Percentiles rank a stretch among this genome's conserved stretches.
phyloP scores from a whole-genome alignment of 768 basidiomycete genomes.

The Galerina marginata region DNA sequence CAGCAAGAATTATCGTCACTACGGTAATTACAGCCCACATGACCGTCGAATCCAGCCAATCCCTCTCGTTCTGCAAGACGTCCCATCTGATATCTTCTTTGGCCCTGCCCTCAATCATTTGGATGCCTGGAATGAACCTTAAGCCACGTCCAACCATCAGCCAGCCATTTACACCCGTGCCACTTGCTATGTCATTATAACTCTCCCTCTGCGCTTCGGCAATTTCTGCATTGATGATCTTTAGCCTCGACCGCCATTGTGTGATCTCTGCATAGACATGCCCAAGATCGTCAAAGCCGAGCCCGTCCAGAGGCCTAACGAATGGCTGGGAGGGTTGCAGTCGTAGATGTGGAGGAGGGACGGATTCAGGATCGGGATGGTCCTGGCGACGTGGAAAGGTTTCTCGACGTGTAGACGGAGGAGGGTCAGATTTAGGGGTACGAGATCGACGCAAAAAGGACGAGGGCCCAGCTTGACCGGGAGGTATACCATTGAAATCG shows the following conservation, averaged over 20 bases:
- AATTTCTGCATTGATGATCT: constrained; percentile 77
- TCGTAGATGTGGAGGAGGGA: constrained; percentile 69
- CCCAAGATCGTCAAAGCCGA: constrained; percentile 70
- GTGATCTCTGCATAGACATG: constrained; percentile 73
- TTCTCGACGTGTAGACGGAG: constrained; percentile 51
- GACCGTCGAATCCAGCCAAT: constrained; percentile 46
- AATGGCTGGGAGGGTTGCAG: constrained; percentile 73
- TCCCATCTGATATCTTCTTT: constrained; percentile 88
- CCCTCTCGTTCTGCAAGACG: constrained; percentile 67
- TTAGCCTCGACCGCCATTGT: constrained; percentile 70
- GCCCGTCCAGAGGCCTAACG: constrained; percentile 74
- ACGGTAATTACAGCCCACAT: constrained; percentile 65
- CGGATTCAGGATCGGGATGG: constrained; percentile 36
- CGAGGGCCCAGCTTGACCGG: constrained; percentile 40
- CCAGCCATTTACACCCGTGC: constrained; percentile 76
- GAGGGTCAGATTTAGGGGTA: constrained; percentile 38
- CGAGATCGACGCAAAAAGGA: constrained; percentile 42
- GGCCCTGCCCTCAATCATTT: constrained; percentile 78
- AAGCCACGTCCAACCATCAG: constrained; percentile 75
- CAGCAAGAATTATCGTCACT: constrained; percentile 55
- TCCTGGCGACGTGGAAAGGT: constrained; percentile 65
- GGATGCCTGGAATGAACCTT: constrained; percentile 61
- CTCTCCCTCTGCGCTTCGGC: constrained; percentile 66
- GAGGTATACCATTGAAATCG: constrained; percentile 42
- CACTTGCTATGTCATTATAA: constrained; percentile 77